Evolutionary conservation across 176 grass and related monocot genomes (phyloP).

Genomic region (Pontederia crassipes): DNA sequence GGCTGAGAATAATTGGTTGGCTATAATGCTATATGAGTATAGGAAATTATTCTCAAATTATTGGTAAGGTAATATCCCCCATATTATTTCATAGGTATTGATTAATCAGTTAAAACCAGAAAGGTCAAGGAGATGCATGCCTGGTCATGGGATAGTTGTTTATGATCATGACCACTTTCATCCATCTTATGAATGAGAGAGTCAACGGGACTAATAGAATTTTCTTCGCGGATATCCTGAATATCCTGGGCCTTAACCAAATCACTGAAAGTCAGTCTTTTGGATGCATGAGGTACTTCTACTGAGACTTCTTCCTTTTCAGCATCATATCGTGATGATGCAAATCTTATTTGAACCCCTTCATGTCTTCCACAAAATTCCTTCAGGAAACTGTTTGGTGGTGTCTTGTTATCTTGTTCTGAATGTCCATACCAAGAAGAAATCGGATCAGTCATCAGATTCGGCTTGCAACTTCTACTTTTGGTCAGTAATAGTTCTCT

Average conservation of each 20-base stretch:
- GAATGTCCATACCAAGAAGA: conserved; percentile 51
- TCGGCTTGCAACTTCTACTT: conserved; percentile 80
- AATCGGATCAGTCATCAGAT: conserved; percentile 52
- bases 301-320: conserved; percentile 27
- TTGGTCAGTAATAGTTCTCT: conserved; percentile 35
- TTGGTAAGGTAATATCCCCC: too few relatives aligned
- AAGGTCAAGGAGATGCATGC: neutral
- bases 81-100: neutral
- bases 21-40: too few relatives aligned
- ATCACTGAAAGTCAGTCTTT: conserved; percentile 15
- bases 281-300: neutral
- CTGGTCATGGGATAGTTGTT: conserved; percentile 25
- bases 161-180: conserved; percentile 7
- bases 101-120: neutral
- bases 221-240: conserved; percentile 24
- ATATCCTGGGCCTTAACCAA: conserved; percentile 7
- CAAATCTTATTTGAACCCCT: conserved; percentile 34
- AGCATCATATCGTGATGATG: conserved; percentile 25
- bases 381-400: conserved; percentile 32
- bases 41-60: too few relatives aligned
- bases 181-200: conserved; percentile 19
- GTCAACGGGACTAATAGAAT: neutral
- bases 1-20: too few relatives aligned
- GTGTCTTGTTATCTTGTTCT: conserved; percentile 34
- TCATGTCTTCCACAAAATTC: conserved; percentile 34